Evolutionary conservation across 352 stramenopile genomes (phyloP), one percentile per base, ranked within the genome.

Genomic region (Pythium brachiatum): DNA sequence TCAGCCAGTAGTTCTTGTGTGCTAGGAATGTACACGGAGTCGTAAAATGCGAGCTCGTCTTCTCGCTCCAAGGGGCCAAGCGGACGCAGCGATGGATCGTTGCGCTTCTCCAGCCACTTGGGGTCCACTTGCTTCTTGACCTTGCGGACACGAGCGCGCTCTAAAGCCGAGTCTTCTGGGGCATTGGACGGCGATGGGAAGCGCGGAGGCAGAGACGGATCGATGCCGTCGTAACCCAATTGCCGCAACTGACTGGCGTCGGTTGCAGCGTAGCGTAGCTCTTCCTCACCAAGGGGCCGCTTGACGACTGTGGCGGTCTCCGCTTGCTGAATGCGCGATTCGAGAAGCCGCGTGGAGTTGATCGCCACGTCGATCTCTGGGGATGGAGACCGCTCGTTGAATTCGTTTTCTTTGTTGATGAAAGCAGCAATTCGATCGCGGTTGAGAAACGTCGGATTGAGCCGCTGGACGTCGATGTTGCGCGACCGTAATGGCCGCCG

Each of bases 81-180:
- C 0, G 82, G 82, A 1, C 79, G 79, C 44, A 87, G 86, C 6
- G 70, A 61, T 15, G 69, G 66, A 41, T 91, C 79, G 18, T 76
- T 70, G n/a, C 80, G 78, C 27, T 62, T 62, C 32, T 83, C 67
- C 27, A 89, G 58, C 82, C 82, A 91, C 62, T 75, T 75, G 29
- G 79, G 56, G 59, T 88, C 70, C 11, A 91, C 68, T 50, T 91
- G 82, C 56, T 91, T 91, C 58, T 58, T 67, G 26, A 91, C 79
- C 64, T 84, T 87, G 39, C 79, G 75, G 55, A 74, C 54, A 13
- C 78, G 81, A 12, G 79, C 79, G 25, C 76, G 75, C 16, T 71
- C 66, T 29, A 91, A 63, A 8, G 65, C 65, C 20, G 69, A 70
- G 47, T 72, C 62, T 23, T 67, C 56, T 51, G 6, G 39, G 21